phyloP scores from a whole-genome alignment of 2,329 filamentous ascomycete species.

The Waltergamsia citrina region DNA sequence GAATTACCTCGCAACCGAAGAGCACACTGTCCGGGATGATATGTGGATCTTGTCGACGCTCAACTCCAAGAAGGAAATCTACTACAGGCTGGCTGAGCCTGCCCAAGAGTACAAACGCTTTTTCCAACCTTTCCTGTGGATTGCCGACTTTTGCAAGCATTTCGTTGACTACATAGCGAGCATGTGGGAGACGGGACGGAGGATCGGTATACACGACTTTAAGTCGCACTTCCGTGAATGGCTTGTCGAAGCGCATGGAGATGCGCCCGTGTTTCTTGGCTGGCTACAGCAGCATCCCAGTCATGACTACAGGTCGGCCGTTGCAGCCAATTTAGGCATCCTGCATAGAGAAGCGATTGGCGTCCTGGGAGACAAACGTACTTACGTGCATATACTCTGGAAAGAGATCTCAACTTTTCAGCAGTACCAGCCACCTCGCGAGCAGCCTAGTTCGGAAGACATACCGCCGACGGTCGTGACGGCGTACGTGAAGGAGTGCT shows the following conservation, averaged over 20 bases:
- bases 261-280: constrained; percentile 26
- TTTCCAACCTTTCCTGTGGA: constrained; percentile 56
- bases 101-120: constrained; percentile 53
- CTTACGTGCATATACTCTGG: constrained; percentile 20
- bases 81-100: constrained; percentile 53
- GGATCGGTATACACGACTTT: constrained; percentile 48
- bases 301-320: constrained; percentile 52
- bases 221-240: constrained; percentile 45
- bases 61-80: constrained; percentile 36
- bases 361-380: constrained; percentile 23
- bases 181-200: constrained; percentile 15
- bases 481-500: constrained; percentile 55
- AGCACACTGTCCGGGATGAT: constrained; percentile 35
- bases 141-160: constrained; percentile 62
- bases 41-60: constrained; percentile 55
- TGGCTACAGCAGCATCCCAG: constrained; percentile 45
- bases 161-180: constrained; percentile 54
- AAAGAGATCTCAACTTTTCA: constrained; percentile 32
- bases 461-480: constrained; percentile 54
- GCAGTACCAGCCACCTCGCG: constrained; percentile 18
- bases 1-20: constrained; percentile 44
- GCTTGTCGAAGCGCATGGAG: constrained; percentile 35
- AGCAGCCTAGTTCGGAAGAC: neutral
- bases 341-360: constrained; percentile 55
- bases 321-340: constrained; percentile 52